These are phyloP conservation scores for Parachaetomium inaequale DNA, from an alignment of 495 filamentous ascomycete genomes.

Conservation along the genomic window DNA sequence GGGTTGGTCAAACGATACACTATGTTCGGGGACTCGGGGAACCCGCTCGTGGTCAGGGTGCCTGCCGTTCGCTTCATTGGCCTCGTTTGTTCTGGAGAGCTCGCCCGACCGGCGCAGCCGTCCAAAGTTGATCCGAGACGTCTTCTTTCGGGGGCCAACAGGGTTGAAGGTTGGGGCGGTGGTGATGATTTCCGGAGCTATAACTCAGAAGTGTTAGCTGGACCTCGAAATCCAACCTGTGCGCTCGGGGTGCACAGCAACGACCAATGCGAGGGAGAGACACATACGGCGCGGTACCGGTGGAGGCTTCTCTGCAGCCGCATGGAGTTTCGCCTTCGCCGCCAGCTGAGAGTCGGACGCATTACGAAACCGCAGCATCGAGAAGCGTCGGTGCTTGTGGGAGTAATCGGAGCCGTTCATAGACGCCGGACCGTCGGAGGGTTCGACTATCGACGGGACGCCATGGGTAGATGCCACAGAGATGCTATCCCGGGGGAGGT, in stretches of 20 bases:
- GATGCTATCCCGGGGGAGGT: slow-evolving; percentile 21
- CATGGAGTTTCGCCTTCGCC: slow-evolving; percentile 69
- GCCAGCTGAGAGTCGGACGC: slow-evolving; percentile 91
- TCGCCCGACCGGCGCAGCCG: slow-evolving; percentile 46
- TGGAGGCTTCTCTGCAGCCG: slow-evolving; percentile 55
- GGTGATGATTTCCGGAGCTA: slow-evolving; percentile 87
- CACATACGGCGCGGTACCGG: slow-evolving; percentile 69
- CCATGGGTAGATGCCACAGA: slow-evolving; percentile 24
- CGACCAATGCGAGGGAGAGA: slow-evolving; percentile 15
- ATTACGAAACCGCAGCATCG: slow-evolving; percentile 85
- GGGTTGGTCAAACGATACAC: slow-evolving; percentile 65
- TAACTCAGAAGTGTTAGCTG: slow-evolving; percentile 21
- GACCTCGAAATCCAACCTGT: neutral
- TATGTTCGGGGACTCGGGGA: slow-evolving; percentile 39
- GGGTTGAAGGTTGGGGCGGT: slow-evolving; percentile 80
- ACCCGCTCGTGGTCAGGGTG: slow-evolving; percentile 35
- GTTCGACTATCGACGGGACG: slow-evolving; percentile 31
- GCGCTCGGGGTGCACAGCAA: slow-evolving; percentile 6
- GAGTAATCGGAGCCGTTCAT: slow-evolving; percentile 46
- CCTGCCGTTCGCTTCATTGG: slow-evolving; percentile 25
- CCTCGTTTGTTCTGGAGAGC: slow-evolving; percentile 36
- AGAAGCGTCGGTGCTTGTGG: slow-evolving; percentile 68
- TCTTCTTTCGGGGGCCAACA: slow-evolving; percentile 47
- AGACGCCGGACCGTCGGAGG: slow-evolving; percentile 33
- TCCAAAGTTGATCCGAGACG: slow-evolving; percentile 47